Conservation (phyloP, 2,329 filamentous ascomycete genomes). For the Ophiobolus disseminans region DNA sequence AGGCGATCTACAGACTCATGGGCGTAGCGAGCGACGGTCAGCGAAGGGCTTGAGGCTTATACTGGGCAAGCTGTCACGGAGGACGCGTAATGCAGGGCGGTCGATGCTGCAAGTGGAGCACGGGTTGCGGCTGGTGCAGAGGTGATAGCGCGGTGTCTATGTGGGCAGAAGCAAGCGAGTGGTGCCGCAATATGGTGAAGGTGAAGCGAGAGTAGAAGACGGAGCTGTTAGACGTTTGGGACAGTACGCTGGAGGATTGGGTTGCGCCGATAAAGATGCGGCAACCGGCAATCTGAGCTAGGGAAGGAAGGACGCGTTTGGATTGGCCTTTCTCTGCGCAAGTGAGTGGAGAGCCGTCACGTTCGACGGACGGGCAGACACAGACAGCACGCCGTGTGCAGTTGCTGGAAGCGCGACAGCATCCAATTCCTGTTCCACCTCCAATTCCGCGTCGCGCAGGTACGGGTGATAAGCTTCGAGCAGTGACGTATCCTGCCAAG, state of each 20-base stretch:
- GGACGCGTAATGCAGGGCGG: slow-evolving; percentile 37
- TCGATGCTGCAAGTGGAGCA: slow-evolving; percentile 18
- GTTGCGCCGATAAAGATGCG: neutral
- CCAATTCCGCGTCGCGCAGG: slow-evolving; percentile 7
- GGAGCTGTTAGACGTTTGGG: neutral
- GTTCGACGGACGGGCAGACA: neutral
- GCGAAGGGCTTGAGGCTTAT: slow-evolving; percentile 15
- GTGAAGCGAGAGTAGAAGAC: slow-evolving; percentile 17
- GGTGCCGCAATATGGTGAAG: slow-evolving; percentile 25
- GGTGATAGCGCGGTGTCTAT: slow-evolving; percentile 26
- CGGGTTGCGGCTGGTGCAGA: slow-evolving; percentile 23
- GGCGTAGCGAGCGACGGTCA: slow-evolving; percentile 21
- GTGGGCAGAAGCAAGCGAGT: slow-evolving; percentile 28
- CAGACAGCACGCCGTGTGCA: neutral
- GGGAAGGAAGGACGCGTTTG: slow-evolving; percentile 14
- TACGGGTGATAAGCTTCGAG: neutral
- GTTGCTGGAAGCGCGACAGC: neutral
- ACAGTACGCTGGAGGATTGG: slow-evolving; percentile 6
- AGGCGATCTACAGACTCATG: slow-evolving; percentile 21
- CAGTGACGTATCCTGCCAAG: slow-evolving; percentile 26
- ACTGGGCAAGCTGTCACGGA: slow-evolving; percentile 12
- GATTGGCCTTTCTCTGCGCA: slow-evolving; percentile 3
- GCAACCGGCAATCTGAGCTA: slow-evolving; percentile 4
- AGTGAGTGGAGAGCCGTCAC: neutral
- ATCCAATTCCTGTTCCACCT: neutral